Evolutionary conservation across 139 green algal species (phyloP).

Genomic region (Chlamydomonas urium): DNA sequence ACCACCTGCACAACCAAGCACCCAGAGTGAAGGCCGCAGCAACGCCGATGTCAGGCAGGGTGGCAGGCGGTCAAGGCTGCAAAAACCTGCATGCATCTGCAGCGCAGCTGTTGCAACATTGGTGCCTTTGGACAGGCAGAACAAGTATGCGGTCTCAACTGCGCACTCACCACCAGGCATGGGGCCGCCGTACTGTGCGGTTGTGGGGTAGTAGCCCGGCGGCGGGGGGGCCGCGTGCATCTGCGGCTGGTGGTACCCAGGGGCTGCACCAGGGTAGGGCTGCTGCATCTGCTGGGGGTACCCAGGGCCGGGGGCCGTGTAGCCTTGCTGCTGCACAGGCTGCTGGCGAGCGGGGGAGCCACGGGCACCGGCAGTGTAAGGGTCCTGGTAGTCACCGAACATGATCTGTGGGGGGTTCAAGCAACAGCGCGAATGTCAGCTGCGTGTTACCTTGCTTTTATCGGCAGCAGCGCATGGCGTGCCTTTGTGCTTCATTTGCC

Average conservation of each 20-base stretch:
- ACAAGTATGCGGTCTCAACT: neutral
- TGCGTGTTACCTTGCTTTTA: no score
- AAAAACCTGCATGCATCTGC: neutral
- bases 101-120: neutral
- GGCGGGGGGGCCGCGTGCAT: neutral
- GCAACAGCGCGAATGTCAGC: neutral
- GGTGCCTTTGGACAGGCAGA: neutral
- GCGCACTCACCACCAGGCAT: neutral
- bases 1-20: neutral
- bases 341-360: neutral
- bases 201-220: neutral
- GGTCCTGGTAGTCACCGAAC: conserved; percentile 4
- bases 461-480: no score
- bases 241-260: neutral
- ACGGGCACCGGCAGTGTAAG: neutral
- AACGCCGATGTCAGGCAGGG: neutral
- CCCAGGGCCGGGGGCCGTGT: neutral
- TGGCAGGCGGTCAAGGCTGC: neutral
- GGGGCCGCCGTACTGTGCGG: neutral
- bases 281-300: neutral
- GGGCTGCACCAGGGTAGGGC: neutral
- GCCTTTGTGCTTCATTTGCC: no score
- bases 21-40: neutral
- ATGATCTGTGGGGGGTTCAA: conserved; percentile 1
- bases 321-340: neutral